A percentile compares a stretch with the other conserved stretches of the same genome.
Conservation (phyloP, 2,329 filamentous ascomycete genomes). For the Fusarium secorum region DNA sequence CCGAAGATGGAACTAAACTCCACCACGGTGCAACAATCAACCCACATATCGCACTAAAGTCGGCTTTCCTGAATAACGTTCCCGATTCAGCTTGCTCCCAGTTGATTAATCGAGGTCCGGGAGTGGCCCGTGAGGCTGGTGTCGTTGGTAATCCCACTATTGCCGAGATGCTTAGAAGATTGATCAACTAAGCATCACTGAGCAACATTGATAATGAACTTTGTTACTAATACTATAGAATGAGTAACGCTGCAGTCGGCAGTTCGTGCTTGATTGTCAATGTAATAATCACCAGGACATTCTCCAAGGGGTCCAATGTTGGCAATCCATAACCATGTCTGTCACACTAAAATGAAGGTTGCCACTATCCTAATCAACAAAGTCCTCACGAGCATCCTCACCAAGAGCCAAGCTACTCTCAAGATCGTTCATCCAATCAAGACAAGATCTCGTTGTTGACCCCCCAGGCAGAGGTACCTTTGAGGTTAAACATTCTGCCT, state of each 20-base stretch:
- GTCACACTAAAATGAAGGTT: neutral
- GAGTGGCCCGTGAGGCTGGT: neutral
- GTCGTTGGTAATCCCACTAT: neutral
- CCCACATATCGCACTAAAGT: neutral
- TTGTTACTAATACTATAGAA: fast-evolving
- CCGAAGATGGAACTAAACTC: neutral
- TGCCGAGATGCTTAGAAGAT: neutral
- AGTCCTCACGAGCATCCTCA: neutral
- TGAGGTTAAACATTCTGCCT: neutral
- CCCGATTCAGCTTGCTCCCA: neutral
- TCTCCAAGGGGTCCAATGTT: neutral
- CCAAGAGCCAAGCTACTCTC: neutral
- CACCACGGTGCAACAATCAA: neutral
- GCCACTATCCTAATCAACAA: neutral
- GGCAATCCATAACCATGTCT: neutral
- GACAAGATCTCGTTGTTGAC: neutral
- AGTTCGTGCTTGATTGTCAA: fast-evolving
- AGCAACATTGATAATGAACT: fast-evolving
- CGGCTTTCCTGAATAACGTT: no score
- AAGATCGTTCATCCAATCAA: neutral
- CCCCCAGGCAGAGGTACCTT: fast-evolving
- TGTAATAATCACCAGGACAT: fast-evolving
- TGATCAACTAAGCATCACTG: neutral
- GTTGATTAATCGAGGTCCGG: neutral
- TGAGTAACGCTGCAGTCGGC: fast-evolving